phyloP scores from a whole-genome alignment of 1,284 basidiomycete species.

The Moesziomyces sp. region DNA sequence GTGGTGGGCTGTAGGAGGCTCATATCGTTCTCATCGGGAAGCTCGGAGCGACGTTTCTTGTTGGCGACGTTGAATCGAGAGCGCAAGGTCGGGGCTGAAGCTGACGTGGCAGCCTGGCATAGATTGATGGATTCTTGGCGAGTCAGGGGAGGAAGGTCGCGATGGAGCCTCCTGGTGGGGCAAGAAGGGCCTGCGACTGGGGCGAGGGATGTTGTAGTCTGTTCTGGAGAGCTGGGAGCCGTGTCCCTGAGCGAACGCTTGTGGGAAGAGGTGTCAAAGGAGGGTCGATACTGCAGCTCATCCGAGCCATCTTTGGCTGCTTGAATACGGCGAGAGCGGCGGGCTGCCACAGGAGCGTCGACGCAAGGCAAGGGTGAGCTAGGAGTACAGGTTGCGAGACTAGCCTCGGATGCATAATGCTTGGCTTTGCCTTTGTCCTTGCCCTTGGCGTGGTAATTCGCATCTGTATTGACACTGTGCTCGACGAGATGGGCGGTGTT shows the following conservation, averaged over 20 bases:
- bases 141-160: background rate
- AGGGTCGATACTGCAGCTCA: no score
- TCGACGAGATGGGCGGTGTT: no score
- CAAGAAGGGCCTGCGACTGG: background rate
- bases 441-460: no score
- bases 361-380: background rate
- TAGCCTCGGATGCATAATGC: background rate
- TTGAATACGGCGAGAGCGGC: background rate
- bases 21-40: background rate
- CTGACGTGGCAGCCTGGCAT: background rate
- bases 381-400: background rate
- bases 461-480: no score
- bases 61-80: constrained; percentile 5
- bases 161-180: constrained; percentile 1
- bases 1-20: no score
- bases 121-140: background rate
- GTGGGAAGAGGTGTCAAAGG: constrained; percentile 8
- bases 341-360: background rate
- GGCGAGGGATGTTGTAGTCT: constrained; percentile 1
- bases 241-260: constrained; percentile 30
- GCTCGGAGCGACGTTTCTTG: constrained; percentile 28
- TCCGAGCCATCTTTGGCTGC: no score
- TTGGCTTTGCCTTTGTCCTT: constrained; percentile 21
- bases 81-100: background rate
- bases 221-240: constrained; percentile 24